Evolutionary conservation across 139 green algal genomes (phyloP).

Genomic region (Astrephomene gubernaculifera): DNA sequence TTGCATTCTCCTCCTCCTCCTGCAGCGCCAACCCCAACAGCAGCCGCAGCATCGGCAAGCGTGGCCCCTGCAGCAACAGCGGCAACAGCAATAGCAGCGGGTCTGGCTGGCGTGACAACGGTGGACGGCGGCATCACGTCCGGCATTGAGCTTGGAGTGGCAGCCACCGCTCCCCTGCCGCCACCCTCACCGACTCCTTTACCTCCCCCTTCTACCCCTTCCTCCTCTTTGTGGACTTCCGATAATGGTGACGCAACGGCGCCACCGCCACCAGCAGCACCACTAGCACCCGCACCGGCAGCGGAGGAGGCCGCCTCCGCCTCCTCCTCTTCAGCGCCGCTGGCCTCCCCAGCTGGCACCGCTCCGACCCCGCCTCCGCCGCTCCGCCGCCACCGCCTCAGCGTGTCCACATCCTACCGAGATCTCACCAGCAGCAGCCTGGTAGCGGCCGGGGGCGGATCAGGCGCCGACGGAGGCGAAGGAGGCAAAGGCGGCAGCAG

Average conservation of each 20-base stretch:
- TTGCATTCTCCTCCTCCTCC: no score
- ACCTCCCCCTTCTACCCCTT: neutral
- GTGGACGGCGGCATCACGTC: no score
- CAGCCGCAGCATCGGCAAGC: no score
- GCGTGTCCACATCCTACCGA: constrained; percentile 3
- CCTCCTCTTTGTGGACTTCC: no score
- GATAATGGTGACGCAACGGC: neutral
- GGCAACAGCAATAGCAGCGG: no score
- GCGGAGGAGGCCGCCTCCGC: neutral
- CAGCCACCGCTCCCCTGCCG: neutral
- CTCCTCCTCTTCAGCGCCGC: no score
- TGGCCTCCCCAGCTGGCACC: neutral
- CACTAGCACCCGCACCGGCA: neutral
- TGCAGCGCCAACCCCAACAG: no score
- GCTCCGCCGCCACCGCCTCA: constrained; percentile 12
- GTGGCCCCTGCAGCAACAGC: no score
- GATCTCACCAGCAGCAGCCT: neutral
- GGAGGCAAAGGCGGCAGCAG: neutral
- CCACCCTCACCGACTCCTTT: neutral
- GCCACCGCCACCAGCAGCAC: neutral
- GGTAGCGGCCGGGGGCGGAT: neutral
- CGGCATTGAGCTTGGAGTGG: no score
- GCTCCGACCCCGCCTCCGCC: neutral
- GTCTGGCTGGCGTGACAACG: no score
- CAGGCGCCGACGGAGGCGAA: neutral